Base-by-base conservation (phyloP, 2,329 filamentous ascomycete species). In the Pleoardoris graminearum region DNA sequence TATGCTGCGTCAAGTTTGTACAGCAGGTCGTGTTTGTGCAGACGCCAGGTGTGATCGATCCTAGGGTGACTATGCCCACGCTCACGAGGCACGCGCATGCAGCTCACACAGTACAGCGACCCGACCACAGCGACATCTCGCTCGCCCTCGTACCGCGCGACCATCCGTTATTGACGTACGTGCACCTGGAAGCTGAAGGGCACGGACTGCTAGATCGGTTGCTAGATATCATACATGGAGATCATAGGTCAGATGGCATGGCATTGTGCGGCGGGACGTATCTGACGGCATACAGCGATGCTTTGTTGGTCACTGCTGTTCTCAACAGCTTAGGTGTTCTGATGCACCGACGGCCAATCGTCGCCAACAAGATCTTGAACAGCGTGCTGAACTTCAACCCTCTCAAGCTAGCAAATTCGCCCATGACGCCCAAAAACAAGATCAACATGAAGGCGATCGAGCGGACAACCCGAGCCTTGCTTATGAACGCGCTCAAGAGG, bases 1-100 rank as follows among this genome's bases (percentile, higher is more conserved):
- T 97, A 72, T 96, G 91, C 79, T 97, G 94, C 77, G 88, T 97
- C 81, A 99, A 99, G 75, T 99, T 99, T 73, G 88, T 91, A 32
- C 93, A 99, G 77, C 86, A 90, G 58, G 90, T 97, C 38, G 89
- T 99, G 38, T 83, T 97, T 60, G 90, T 91, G 16, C 93, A 99
- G 75, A 97, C 91, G 10, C 86, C 87, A n/a, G 90, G 90, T 41
- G 77, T 87, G 53, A 89, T 90, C 61, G 93, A 97, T 69, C 88
- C 89, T 62, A 86, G 90, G 78, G 90, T 96, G 83, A 73, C 84
- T 56, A 59, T 51, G 49, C 42, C 23, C 61, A 48, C 10, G 17
- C 17, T 44, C 29, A 30, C 33, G 21, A 47, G 14, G 32, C 21
- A 54, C 43, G 50, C n/a, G 33, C 50, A 41, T n/a, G 19, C 39